Conservation (phyloP, 2,329 filamentous ascomycete genomes). For the Diaporthe citri region DNA sequence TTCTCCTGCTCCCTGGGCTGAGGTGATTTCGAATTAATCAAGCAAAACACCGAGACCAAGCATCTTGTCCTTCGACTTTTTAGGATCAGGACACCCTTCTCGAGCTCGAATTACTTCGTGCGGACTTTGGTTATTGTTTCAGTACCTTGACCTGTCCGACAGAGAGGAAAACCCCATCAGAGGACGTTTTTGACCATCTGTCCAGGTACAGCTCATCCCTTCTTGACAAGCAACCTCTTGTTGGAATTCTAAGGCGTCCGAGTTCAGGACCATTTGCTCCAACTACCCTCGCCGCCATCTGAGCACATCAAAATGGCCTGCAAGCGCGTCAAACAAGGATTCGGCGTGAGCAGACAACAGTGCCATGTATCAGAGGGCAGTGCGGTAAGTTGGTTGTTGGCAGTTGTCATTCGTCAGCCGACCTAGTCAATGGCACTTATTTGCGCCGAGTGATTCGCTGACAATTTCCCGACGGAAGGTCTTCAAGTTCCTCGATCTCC, state of each 20-base stretch:
- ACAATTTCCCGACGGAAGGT: background rate
- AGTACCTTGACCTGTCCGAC: background rate
- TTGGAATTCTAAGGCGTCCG: background rate
- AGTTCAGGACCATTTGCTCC: background rate
- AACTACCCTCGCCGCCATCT: background rate
- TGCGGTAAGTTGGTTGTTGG: background rate
- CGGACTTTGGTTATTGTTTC: background rate
- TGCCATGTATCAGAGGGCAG: too few species aligned
- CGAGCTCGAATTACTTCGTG: background rate
- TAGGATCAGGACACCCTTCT: background rate
- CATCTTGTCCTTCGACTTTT: background rate
- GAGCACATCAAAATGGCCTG: background rate
- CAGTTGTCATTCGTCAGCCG: background rate
- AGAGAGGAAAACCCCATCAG: rapidly evolving
- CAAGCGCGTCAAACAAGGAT: too few species aligned
- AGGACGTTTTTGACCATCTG: rapidly evolving
- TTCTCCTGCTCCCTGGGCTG: rapidly evolving
- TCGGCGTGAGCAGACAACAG: background rate
- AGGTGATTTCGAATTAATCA: too few species aligned
- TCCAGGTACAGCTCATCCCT: background rate
- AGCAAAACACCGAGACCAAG: background rate
- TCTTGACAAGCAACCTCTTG: background rate
- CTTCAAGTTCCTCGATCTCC: too few species aligned
- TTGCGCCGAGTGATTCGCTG: background rate
- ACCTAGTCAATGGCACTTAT: background rate